Conservation (phyloP, 192 early-diverging fungal species). For the Podila horticola region DNA sequence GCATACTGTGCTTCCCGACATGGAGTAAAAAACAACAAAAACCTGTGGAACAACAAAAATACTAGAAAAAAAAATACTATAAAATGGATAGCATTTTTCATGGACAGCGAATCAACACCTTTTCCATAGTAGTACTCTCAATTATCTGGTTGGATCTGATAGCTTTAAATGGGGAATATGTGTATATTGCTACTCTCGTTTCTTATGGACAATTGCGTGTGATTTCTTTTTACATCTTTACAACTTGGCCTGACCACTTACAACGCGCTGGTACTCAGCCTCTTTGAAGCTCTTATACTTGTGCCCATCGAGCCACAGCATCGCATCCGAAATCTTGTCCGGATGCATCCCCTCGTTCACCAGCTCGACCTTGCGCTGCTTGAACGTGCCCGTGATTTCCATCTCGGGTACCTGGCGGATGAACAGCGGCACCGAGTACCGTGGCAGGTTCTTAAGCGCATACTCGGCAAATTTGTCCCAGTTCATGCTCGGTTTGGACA, state of each 20-base stretch:
- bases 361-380: constrained; percentile 61
- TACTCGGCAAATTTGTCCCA: constrained; percentile 47
- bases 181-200: too few species aligned
- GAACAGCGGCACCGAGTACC: constrained; percentile 74
- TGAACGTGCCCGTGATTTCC: constrained; percentile 64
- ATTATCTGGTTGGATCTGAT: too few species aligned
- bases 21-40: background rate
- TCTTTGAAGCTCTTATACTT: constrained; percentile 54
- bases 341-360: constrained; percentile 59
- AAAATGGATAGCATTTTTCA: too few species aligned
- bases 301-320: constrained; percentile 58
- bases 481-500: constrained; percentile 46
- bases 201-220: too few species aligned
- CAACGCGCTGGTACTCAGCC: constrained; percentile 25
- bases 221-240: background rate
- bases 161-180: too few species aligned
- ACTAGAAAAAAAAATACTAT: background rate
- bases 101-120: too few species aligned
- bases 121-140: too few species aligned
- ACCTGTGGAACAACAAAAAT: background rate
- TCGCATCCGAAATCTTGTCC: constrained; percentile 35
- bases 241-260: constrained; percentile 38
- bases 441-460: constrained; percentile 58
- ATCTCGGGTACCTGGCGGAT: constrained; percentile 61
- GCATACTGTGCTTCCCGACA: constrained; percentile 21